Percentiles rank a stretch among this genome's conserved stretches.
phyloP scores from a whole-genome alignment of 176 grass and related monocot species.

The Musa acuminata region DNA sequence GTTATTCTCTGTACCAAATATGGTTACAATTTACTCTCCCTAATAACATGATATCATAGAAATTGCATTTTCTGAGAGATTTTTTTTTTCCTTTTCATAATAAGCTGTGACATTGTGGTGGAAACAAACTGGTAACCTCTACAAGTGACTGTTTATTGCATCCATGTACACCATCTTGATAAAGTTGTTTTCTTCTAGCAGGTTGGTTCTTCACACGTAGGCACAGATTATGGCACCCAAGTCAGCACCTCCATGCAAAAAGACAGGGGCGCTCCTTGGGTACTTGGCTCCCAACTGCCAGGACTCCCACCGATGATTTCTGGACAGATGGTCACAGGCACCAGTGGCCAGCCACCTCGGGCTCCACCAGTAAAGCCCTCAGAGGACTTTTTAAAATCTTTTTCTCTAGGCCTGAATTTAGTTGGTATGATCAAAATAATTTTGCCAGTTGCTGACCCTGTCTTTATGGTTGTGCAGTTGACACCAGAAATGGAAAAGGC shows the following conservation, averaged over 20 bases:
- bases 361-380: constrained; percentile 35
- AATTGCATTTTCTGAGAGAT: no score
- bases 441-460: not conserved
- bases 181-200: constrained; percentile 18
- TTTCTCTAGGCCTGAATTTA: not conserved
- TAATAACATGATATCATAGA: not conserved
- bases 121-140: not conserved
- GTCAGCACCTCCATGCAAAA: constrained; percentile 38
- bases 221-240: constrained; percentile 53
- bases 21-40: not conserved
- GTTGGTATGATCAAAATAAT: constrained; percentile 5
- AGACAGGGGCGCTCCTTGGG: constrained; percentile 64
- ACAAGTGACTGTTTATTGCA: no score
- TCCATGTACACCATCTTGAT: not conserved
- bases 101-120: not conserved
- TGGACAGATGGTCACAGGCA: constrained; percentile 51
- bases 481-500: constrained; percentile 82
- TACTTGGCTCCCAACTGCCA: constrained; percentile 37
- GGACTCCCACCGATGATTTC: constrained; percentile 46
- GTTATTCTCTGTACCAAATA: not conserved
- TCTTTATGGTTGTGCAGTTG: constrained; percentile 44
- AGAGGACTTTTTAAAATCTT: not conserved
- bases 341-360: constrained; percentile 40
- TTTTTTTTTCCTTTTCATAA: not conserved
- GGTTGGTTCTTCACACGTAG: constrained; percentile 32